Base-by-base conservation (phyloP, 2,329 filamentous ascomycete genomes). In the Rhynchosporium secalis region DNA sequence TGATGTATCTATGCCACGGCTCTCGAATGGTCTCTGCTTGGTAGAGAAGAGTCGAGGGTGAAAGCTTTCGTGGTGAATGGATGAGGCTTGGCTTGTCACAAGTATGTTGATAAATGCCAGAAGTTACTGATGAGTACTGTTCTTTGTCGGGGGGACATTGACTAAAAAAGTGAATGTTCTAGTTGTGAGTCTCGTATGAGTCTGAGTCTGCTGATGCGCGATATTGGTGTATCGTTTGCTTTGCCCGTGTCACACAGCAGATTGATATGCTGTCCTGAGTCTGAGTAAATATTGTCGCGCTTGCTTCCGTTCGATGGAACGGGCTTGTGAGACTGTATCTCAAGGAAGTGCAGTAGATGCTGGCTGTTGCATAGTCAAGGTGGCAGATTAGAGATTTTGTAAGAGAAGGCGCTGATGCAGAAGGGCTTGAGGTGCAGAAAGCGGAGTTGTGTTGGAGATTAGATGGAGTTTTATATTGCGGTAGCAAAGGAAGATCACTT, bases 211-310 rank as follows among this genome's bases (percentile, higher is more conserved):
- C 40, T 20, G 26, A 59, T 45, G 45, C 15, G 31, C n/a, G 15
- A 20, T 28, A 43, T 40, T 13, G 45, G 45, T 49, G 41, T 41
- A 20, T 36, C 26, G 57, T 57, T 58, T 57, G 55, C 60, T 58
- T 13, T 41, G 20, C 48, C 41, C 9, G 36, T 51, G 52, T 62
- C 29, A 36, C 60, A 62, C 60, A 62, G 41, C 47, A 36, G 38
- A 52, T 26, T 40, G 43, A 29, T 43, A 13, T 40, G 20, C 40
- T 52, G 55, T 9, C 26, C 26, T 54, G 55, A 62, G 55, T 58
- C 46, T 38, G 47, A 3, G 8, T 58, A 52, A n/a, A 33, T 5
- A 47, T 36, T 54, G 60, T 58, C 55, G 26, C 52, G 48, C 51
- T 58, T 62, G 38, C 40, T 62, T 29, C 45, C 49, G 28, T 41